Percentiles rank a stretch among this genome's conserved stretches.
phyloP scores from a whole-genome alignment of 495 filamentous ascomycete genomes.

The Penicillium steckii region DNA sequence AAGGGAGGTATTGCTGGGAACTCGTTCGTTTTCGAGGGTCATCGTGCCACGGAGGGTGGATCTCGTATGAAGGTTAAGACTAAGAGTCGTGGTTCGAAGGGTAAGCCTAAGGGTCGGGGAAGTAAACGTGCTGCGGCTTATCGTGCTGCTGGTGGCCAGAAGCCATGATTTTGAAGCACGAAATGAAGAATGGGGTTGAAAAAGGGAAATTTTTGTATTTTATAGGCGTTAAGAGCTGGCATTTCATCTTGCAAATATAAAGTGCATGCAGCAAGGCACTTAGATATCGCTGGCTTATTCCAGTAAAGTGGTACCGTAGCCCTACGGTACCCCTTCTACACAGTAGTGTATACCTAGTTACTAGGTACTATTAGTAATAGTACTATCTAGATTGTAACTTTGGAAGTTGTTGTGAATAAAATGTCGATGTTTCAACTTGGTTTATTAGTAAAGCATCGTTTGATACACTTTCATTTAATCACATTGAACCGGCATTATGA shows the following conservation, averaged over 20 bases:
- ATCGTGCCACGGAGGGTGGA: slow-evolving; percentile 68
- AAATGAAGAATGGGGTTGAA: background rate
- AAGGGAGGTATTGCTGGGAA: slow-evolving; percentile 44
- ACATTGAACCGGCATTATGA: no score
- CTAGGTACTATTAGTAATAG: no score
- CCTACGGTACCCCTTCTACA: no score
- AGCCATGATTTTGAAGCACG: slow-evolving; percentile 17
- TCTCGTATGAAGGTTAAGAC: slow-evolving; percentile 58
- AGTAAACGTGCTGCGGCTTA: slow-evolving; percentile 65
- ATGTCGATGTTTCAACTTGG: no score
- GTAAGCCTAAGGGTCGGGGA: slow-evolving; percentile 50
- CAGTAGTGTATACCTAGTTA: no score
- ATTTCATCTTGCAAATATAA: slow-evolving; percentile 20
- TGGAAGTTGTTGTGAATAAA: no score
- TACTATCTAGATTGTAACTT: no score
- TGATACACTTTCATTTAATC: no score
- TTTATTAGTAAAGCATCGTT: no score
- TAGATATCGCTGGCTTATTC: slow-evolving; percentile 4
- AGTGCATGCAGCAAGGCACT: no score
- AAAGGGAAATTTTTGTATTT: slow-evolving; percentile 21
- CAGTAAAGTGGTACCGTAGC: no score
- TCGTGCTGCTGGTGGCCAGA: slow-evolving; percentile 56
- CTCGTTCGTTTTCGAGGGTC: slow-evolving; percentile 84
- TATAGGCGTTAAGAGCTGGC: slow-evolving; percentile 21
- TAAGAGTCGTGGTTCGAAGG: slow-evolving; percentile 58